phyloP scores from a whole-genome alignment of 805 yeast genomes.

The Grigorovia yakushimaensis region DNA sequence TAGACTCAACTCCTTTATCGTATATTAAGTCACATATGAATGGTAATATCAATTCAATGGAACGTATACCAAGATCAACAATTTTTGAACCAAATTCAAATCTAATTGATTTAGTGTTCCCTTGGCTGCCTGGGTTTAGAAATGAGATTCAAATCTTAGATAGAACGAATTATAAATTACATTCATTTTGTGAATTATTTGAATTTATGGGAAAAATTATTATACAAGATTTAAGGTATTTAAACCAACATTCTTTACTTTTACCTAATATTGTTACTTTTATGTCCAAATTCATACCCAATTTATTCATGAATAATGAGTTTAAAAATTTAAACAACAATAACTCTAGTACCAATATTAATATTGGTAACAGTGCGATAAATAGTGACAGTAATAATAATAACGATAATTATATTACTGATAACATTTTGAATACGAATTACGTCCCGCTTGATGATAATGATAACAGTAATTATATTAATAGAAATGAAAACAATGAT shows the following conservation, averaged over 20 bases:
- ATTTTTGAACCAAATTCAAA: constrained; percentile 18
- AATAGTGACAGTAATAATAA: constrained; percentile 1
- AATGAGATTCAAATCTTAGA: constrained; percentile 21
- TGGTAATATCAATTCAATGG: constrained; percentile 5
- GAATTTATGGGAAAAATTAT: constrained; percentile 23
- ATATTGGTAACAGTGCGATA: background rate
- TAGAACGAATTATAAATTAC: constrained; percentile 26
- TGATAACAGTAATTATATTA: background rate
- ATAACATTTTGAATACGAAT: background rate
- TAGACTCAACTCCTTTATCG: constrained; percentile 5
- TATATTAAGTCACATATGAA: constrained; percentile 6
- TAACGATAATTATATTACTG: background rate
- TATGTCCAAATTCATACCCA: constrained; percentile 23
- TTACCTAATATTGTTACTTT: constrained; percentile 23
- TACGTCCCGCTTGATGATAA: background rate
- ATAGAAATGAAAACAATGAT: background rate
- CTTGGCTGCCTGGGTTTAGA: constrained; percentile 24
- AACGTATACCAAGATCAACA: constrained; percentile 12
- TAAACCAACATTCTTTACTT: constrained; percentile 17
- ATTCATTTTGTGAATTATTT: constrained; percentile 26
- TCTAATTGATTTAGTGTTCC: constrained; percentile 19
- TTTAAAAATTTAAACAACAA: constrained; percentile 8
- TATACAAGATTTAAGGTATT: constrained; percentile 24
- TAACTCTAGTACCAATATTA: background rate
- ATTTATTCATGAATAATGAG: constrained; percentile 16